Evolutionary conservation across 83 land plant species (phyloP), one percentile per base, ranked within the genome.

Genomic region (Larix sibirica): DNA sequence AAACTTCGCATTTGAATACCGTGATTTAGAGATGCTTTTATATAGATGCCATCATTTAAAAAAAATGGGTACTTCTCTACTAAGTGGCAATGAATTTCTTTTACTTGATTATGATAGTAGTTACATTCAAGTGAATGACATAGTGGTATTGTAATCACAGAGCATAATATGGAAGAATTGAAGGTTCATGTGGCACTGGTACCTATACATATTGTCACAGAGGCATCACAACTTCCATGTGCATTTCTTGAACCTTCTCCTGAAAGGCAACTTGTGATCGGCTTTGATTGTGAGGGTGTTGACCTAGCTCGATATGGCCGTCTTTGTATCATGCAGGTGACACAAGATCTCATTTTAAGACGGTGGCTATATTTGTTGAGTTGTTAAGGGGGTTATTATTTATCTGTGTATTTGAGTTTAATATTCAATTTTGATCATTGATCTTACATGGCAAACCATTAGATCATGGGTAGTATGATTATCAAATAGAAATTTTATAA

Each of bases 271-370:
- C 36, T 95, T 26, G 86, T 93, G 14, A 87, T 96, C 85, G 99
- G 99, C 36, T 91, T 96, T 87, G 98, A 96, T 81, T 96, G 97
- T 85, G 97, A 94, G 79, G 97, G 98, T 80, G 94, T 95, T 58
- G 94, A 93, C 78, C 92, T 96, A 36, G 92, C 96, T 83, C 92
- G 97, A 3, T 18, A 87, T 88, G 98, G 97, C 77, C 82, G 87
- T 71, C 94, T 96, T 56, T 95, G 97, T 84, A 77, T 96, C 68
- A 95, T 96, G 97, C 98, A 95, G 97, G 98, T 91, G 69, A 69
- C 17, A 40, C 42, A 28, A 28, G 28, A 38, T 50, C 79, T 76
- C 79, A 31, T 76, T 76, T 31, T 12, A 28, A 36, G 40, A 40
- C 42, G 79, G 9, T 68, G 36, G 40, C 71, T 40, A 7, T 76